Base-by-base conservation (phyloP, 371 early-diverging fungal species). In the Apophysomyces variabilis region DNA sequence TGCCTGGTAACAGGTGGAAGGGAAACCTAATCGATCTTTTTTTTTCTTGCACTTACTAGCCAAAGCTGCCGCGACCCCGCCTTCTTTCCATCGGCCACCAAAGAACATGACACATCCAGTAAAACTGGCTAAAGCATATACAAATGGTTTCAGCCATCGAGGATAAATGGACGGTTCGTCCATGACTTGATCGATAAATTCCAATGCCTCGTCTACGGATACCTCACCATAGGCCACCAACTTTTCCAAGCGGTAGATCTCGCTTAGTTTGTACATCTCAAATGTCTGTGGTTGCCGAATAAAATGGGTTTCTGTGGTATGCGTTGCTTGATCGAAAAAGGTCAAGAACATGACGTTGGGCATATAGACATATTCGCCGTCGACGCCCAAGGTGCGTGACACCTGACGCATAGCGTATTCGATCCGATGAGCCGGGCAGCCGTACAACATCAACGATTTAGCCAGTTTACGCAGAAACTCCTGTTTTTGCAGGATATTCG, bases 291-390 rank as follows among this genome's bases (percentile, higher is more conserved):
- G 60, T 26, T 79, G 80, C 5, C 87, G 83, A 54, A 93, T 77
- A 41, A 92, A 85, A 58, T 91, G 91, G 0, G 93, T 93, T 61
- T 93, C 93, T 16, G 90, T 90, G 5, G 92, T 89, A 61, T 92
- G 89, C 1, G 91, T 91, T 35, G 87, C 80, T n/a, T 82, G 82
- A 68, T 92, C 91, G 65, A 85, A 85, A 61, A 93, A 91, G 3
- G 88, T 84, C 45, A 93, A 78, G 45, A 92, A 84, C 85, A 92
- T 89, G 32, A 90, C 80, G 35, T 88, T 88, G 4, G 93, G 93
- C 61, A 91, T 72, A 58, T 85, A 83, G 11, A 89, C 85, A 57
- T 90, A 90, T 58, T 87, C 85, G 4, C 89, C 89, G 16, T 91
- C 87, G 12, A 92, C 84, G 14, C 85, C 86, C 58, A 92, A 70